Conservation (phyloP, 257 asterid genomes). For the Rubia yunnanensis region DNA sequence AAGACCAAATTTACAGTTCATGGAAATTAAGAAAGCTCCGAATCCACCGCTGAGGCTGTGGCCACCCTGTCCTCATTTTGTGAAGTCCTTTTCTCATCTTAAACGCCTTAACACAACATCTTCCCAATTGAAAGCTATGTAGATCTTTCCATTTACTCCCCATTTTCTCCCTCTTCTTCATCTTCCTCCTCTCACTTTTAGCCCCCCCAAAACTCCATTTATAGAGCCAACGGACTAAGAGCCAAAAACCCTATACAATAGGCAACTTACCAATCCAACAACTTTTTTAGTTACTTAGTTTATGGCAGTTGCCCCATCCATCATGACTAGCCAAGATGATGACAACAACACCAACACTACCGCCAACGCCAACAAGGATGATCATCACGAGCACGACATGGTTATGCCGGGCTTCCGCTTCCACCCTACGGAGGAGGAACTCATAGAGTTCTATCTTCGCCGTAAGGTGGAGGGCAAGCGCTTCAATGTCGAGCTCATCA, state of each 20-base stretch:
- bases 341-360: constrained; percentile 19
- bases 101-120: constrained; percentile 30
- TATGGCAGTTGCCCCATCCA: constrained; percentile 65
- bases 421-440: constrained; percentile 97
- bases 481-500: constrained; percentile 90
- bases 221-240: not conserved
- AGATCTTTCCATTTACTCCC: constrained; percentile 38
- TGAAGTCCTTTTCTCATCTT: constrained; percentile 65
- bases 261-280: not conserved
- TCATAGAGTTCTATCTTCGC: constrained; percentile 93
- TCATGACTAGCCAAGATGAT: constrained; percentile 38
- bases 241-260: not conserved
- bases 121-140: constrained; percentile 25
- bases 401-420: constrained; percentile 98
- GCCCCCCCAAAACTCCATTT: constrained; percentile 12
- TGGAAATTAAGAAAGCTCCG: constrained; percentile 48
- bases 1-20: constrained; percentile 20
- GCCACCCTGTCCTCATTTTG: constrained; percentile 58
- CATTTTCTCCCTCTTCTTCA: constrained; percentile 8
- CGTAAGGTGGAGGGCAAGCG: constrained; percentile 99
- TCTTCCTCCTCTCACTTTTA: not conserved
- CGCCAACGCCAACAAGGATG: constrained; percentile 10
- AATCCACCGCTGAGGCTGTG: constrained; percentile 61
- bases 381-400: constrained; percentile 68
- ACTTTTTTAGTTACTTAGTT: constrained; percentile 12